Evolutionary conservation across 129 eudicot genomes (phyloP).

Genomic region (Deinandra increscens): DNA sequence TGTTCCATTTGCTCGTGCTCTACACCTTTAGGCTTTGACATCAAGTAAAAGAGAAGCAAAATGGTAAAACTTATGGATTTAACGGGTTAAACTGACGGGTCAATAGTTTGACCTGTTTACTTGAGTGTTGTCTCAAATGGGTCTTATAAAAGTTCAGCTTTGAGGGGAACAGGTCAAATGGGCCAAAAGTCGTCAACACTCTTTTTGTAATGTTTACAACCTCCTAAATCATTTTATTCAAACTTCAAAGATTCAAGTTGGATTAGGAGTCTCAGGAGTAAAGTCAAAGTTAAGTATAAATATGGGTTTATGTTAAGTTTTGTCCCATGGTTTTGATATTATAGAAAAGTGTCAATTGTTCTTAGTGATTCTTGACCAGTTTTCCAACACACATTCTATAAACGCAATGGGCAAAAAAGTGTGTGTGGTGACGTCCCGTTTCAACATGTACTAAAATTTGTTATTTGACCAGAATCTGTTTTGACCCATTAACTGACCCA

Average conservation of each 20-base stretch:
- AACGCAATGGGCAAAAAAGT: neutral
- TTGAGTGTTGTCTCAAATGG: too few relatives aligned
- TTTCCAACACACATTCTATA: neutral
- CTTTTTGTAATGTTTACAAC: neutral
- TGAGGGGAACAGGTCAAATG: too few relatives aligned
- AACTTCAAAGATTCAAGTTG: neutral
- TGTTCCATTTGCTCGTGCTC: slow-evolving; percentile 1
- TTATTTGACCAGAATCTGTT: neutral
- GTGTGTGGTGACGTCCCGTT: neutral
- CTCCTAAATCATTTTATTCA: neutral
- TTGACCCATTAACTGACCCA: neutral
- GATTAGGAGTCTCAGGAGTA: too few relatives aligned
- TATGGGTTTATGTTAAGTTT: too few relatives aligned
- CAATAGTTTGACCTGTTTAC: too few relatives aligned
- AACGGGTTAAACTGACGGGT: too few relatives aligned
- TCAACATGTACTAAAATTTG: neutral
- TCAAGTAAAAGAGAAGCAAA: neutral
- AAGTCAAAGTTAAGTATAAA: too few relatives aligned
- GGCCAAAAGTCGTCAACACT: too few relatives aligned
- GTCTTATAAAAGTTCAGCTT: too few relatives aligned
- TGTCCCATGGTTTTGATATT: too few relatives aligned
- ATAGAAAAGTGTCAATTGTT: too few relatives aligned
- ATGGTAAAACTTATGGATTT: neutral
- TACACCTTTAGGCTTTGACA: neutral
- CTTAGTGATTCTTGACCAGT: too few relatives aligned